A percentile compares a stretch with the other conserved stretches of the same genome.
Conservation (phyloP, 345 rosid species). For the Streptanthus diversifolius region DNA sequence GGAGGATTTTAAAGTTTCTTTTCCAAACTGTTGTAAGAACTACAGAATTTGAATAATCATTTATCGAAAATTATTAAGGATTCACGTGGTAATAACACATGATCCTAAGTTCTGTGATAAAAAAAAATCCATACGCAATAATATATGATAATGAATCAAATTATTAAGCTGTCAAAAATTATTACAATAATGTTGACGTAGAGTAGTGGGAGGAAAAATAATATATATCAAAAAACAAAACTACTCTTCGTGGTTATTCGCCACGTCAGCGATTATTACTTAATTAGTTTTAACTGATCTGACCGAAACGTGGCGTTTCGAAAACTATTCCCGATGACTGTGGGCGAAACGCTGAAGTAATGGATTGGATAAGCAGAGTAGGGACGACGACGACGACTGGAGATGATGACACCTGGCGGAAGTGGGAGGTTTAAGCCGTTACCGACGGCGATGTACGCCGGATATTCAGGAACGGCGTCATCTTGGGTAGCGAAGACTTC, state of each 20-base stretch:
- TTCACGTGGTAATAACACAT: not conserved
- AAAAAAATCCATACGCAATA: not conserved
- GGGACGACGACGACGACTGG: conserved; percentile 15
- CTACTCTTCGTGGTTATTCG: not conserved
- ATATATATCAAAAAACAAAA: not conserved
- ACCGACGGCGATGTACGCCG: conserved; percentile 38
- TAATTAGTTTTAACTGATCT: not conserved
- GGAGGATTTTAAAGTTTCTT: not conserved
- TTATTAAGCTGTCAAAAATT: not conserved
- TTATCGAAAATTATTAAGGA: not conserved
- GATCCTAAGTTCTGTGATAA: not conserved
- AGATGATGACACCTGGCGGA: conserved; percentile 38
- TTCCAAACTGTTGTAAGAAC: not conserved
- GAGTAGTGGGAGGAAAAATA: not conserved
- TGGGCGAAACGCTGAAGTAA: conserved; percentile 12
- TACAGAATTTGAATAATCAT: not conserved
- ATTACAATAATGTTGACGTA: not conserved
- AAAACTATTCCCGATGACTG: not conserved
- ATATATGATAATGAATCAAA: not conserved
- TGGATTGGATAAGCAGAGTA: conserved; percentile 26
- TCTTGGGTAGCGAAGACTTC: conserved; percentile 81
- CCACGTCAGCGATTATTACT: conserved; percentile 26
- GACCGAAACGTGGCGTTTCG: conserved; percentile 24
- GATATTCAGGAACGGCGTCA: conserved; percentile 41
- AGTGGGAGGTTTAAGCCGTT: conserved; percentile 36